Evolutionary conservation across 176 grass and related monocot species (phyloP), one percentile per base, ranked within the genome.

Genomic region (Aegilops longissima): DNA sequence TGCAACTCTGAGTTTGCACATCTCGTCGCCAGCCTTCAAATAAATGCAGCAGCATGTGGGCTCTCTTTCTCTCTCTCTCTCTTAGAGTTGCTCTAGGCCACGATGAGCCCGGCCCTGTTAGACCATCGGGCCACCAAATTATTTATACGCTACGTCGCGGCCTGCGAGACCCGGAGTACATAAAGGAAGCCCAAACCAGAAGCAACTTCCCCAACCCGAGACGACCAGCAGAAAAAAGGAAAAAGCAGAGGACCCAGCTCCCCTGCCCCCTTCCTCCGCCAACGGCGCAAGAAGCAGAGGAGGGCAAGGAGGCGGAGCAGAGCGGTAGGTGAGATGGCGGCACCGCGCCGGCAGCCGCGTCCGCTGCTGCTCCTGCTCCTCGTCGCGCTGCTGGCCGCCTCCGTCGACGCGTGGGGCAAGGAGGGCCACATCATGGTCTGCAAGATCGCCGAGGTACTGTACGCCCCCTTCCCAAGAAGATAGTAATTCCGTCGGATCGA

Each of bases 351-450:
- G 17, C 71, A n/a, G 11, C 25, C 25, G 86, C 59, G 20, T 12
- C 31, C 69, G 29, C 73, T 84, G 61, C 45, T 86, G 27, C 83
- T 33, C 36, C 4, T 91, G 34, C 5, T 91, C 29, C 59, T 98
- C 49, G 39, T 87, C 17, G 77, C 84, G 6, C 12, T 88, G 2
- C 73, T 76, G 0, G 44, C 25, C 1, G 76, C 76, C 35, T 80
- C 81, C 18, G 73, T 85, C 8, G 71, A 85, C 70, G 93, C 92
- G 0, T 98, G 93, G 96, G 96, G 96, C 63, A 98, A 98, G 86
- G 86, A 98, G 82, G 94, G 96, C 21, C 96, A 98, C 79, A 94
- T 89, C 92, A 96, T 98, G 90, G 85, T 91, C 79, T 96, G 96
- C 93, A 92, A 96, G 75, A 93, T 98, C 44, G 92, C 96, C 9